These are phyloP conservation scores for Polyporus arcularius DNA, from an alignment of 768 basidiomycete species.

Conservation along the genomic window DNA sequence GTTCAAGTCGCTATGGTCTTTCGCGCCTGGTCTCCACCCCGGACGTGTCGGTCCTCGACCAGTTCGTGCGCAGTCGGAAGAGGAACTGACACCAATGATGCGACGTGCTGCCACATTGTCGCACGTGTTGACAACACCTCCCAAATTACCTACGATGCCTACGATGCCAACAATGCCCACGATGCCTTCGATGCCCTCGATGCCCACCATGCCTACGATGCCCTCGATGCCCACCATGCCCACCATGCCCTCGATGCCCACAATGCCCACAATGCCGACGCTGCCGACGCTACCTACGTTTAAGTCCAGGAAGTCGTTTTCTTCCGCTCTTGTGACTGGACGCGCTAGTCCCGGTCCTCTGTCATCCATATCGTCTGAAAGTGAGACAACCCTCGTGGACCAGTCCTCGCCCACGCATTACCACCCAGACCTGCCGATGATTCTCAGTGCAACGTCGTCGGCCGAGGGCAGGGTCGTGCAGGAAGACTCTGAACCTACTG, in stretches of 20 bases:
- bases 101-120: no score
- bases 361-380: constrained; percentile 2
- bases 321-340: background rate
- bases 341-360: constrained; percentile 8
- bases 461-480: background rate
- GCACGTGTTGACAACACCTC: no score
- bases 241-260: background rate
- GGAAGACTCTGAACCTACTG: background rate
- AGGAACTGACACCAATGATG: background rate
- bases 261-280: background rate
- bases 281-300: background rate
- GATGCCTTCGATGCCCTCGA: no score
- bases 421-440: constrained; percentile 6
- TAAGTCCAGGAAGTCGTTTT: constrained; percentile 12
- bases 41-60: background rate
- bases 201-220: background rate
- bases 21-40: no score
- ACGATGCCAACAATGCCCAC: no score
- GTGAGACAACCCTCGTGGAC: constrained; percentile 4
- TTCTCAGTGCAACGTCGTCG: background rate
- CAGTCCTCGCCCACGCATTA: background rate
- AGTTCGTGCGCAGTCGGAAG: background rate
- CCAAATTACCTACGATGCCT: no score
- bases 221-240: background rate
- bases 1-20: background rate